These are phyloP conservation scores for Paraleonurus japonicus DNA, from an alignment of 257 asterid species.

Conservation along the genomic window DNA sequence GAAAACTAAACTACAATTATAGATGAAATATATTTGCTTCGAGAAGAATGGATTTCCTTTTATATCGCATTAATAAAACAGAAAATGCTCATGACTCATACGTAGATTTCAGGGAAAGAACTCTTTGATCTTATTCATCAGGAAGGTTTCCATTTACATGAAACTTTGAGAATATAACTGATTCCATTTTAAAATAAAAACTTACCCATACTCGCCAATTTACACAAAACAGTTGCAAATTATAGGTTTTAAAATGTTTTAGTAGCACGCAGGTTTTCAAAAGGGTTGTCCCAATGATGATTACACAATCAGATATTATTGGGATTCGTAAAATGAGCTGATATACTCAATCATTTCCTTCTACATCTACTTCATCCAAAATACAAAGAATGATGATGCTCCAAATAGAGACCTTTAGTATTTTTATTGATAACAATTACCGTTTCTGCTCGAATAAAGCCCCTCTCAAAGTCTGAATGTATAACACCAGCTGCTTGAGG, in stretches of 20 bases:
- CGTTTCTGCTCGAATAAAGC: slow-evolving; percentile 98
- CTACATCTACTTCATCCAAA: slow-evolving; percentile 7
- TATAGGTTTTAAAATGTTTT: neutral
- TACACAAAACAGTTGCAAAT: neutral
- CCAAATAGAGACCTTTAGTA: slow-evolving; percentile 15
- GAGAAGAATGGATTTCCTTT: neutral
- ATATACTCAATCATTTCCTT: neutral
- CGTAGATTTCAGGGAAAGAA: slow-evolving; percentile 5
- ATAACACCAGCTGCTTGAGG: slow-evolving; percentile 99
- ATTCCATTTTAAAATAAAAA: neutral
- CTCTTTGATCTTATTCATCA: neutral
- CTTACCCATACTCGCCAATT: neutral
- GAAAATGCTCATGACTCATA: slow-evolving; percentile 17
- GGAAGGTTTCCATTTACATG: neutral
- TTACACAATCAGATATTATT: too few species aligned
- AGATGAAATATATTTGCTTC: neutral
- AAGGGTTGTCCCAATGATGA: too few species aligned
- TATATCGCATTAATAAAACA: neutral
- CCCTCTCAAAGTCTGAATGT: slow-evolving; percentile 97
- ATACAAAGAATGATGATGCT: neutral
- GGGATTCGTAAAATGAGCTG: neutral
- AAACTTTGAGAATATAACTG: neutral
- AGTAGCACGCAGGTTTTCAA: too few species aligned
- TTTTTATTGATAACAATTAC: slow-evolving; percentile 38
- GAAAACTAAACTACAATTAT: neutral